A percentile compares a stretch with the other conserved stretches of the same genome.
Evolutionary conservation across 2,329 filamentous ascomycete genomes (phyloP).

Genomic region (Mariannaea elegans): DNA sequence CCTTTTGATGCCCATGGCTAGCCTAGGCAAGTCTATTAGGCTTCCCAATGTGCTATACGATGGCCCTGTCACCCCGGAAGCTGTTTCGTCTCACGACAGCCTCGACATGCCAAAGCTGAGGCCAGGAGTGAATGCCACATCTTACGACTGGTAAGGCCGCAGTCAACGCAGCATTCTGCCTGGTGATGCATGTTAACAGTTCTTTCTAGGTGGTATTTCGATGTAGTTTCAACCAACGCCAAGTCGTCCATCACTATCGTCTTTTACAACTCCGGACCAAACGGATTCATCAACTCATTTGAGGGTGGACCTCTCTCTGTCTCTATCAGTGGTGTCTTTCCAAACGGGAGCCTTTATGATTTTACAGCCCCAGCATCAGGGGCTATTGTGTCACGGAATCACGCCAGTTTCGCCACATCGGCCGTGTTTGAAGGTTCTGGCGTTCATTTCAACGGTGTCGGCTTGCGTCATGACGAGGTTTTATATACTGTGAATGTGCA

Average conservation of each 20-base stretch:
- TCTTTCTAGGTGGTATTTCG: slow-evolving; percentile 19
- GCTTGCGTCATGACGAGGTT: neutral
- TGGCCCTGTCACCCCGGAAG: neutral
- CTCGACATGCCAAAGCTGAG: neutral
- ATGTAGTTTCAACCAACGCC: neutral
- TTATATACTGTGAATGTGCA: neutral
- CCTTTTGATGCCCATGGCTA: no score
- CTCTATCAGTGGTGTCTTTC: neutral
- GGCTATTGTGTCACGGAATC: no score
- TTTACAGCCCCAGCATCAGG: neutral
- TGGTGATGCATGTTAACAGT: neutral
- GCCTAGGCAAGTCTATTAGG: no score
- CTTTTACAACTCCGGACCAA: neutral
- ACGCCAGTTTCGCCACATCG: no score
- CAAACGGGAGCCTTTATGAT: neutral
- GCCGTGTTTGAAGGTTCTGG: neutral
- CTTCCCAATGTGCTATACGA: neutral
- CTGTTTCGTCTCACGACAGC: neutral
- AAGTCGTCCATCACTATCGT: neutral
- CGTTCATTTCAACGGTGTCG: neutral
- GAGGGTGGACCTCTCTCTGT: neutral
- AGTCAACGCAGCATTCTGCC: neutral
- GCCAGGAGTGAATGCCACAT: neutral
- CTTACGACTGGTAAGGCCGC: neutral
- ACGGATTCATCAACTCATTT: neutral